Evolutionary conservation across 2,329 filamentous ascomycete species (phyloP).

Genomic region (Elsinoe necatrix): DNA sequence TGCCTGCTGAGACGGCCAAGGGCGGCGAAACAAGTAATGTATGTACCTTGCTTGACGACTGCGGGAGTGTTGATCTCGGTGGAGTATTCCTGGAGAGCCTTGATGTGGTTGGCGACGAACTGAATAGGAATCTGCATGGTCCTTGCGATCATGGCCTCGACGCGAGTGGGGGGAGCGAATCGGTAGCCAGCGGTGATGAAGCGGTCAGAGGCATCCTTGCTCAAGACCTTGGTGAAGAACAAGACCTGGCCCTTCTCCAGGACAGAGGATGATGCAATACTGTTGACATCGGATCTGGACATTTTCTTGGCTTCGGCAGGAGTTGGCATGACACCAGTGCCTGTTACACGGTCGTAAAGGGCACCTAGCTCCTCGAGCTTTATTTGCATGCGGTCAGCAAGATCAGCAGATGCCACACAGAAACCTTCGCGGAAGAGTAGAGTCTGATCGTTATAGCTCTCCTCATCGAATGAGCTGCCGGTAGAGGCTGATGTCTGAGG

Average conservation of each 20-base stretch:
- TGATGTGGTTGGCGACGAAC: slow-evolving; percentile 54
- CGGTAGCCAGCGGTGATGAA: slow-evolving; percentile 66
- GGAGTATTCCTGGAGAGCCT: slow-evolving; percentile 55
- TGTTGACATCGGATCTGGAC: slow-evolving; percentile 10
- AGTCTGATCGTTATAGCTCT: slow-evolving; percentile 61
- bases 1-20: slow-evolving; percentile 28
- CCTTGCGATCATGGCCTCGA: slow-evolving; percentile 58
- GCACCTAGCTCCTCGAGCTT: slow-evolving; percentile 49
- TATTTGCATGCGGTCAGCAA: slow-evolving; percentile 59
- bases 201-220: slow-evolving; percentile 51
- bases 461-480: slow-evolving; percentile 40
- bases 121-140: slow-evolving; percentile 64
- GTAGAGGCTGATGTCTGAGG: slow-evolving; percentile 25
- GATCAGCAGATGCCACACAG: slow-evolving; percentile 66
- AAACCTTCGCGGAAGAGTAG: slow-evolving; percentile 74
- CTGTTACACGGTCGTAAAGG: slow-evolving; percentile 67
- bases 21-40: slow-evolving; percentile 31
- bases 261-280: slow-evolving; percentile 19
- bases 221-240: slow-evolving; percentile 63
- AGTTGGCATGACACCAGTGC: slow-evolving; percentile 44
- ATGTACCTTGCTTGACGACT: slow-evolving; percentile 34
- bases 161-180: slow-evolving; percentile 63
- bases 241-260: slow-evolving; percentile 69
- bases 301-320: slow-evolving; percentile 9
- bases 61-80: slow-evolving; percentile 34